Percentiles rank a stretch among this genome's conserved stretches.
Evolutionary conservation across 257 asterid species (phyloP).

Genomic region (Salvia hispanica): DNA sequence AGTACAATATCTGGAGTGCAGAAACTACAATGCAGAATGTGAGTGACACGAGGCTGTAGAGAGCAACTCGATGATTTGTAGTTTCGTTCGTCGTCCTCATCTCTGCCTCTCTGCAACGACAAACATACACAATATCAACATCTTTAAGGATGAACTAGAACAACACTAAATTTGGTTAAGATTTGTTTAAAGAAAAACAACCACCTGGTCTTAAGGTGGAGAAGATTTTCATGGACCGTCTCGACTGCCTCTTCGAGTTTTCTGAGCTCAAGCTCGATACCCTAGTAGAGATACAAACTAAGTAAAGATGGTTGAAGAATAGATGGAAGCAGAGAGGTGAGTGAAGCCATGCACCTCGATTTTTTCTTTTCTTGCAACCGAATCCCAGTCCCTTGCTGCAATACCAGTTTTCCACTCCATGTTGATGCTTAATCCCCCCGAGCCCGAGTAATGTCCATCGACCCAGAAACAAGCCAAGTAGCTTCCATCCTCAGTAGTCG

Average conservation of each 20-base stretch:
- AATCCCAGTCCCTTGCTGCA: slow-evolving; percentile 66
- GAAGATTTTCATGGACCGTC: slow-evolving; percentile 76
- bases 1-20: slow-evolving; percentile 53
- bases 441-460: slow-evolving; percentile 34
- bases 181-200: neutral
- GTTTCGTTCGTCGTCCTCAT: slow-evolving; percentile 67
- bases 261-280: slow-evolving; percentile 83
- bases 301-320: slow-evolving; percentile 26
- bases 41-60: slow-evolving; percentile 76
- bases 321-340: neutral
- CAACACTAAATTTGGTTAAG: neutral
- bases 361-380: slow-evolving; percentile 55
- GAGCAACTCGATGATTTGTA: slow-evolving; percentile 73
- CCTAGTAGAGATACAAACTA: slow-evolving; percentile 50
- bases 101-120: slow-evolving; percentile 65
- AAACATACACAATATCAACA: slow-evolving; percentile 9
- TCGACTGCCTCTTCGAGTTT: slow-evolving; percentile 94
- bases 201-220: slow-evolving; percentile 74
- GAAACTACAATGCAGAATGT: slow-evolving; percentile 69
- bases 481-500: slow-evolving; percentile 54
- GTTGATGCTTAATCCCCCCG: slow-evolving; percentile 44
- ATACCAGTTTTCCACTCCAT: slow-evolving; percentile 56
- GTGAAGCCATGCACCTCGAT: slow-evolving; percentile 44
- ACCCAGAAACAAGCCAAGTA: slow-evolving; percentile 56
- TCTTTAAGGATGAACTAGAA: slow-evolving; percentile 10